phyloP scores from a whole-genome alignment of 106 monocot species.

The Platanthera zijinensis region DNA sequence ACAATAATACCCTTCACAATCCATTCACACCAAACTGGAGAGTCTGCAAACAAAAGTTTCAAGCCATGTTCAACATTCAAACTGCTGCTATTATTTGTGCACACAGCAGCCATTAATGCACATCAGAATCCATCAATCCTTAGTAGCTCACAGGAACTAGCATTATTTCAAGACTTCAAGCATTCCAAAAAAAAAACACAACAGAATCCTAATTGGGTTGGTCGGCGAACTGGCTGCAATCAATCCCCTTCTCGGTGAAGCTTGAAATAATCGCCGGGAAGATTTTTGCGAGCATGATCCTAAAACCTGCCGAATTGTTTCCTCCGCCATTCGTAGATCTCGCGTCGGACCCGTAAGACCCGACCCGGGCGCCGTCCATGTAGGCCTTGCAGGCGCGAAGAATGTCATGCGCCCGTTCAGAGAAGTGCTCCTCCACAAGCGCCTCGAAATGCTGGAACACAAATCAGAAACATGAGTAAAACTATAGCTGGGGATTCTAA shows the following conservation, averaged over 20 bases:
- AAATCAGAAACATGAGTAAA: conserved; percentile 1
- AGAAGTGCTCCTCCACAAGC: conserved; percentile 6
- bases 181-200: not conserved
- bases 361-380: conserved; percentile 3
- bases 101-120: not conserved
- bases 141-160: not conserved
- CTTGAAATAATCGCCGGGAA: conserved; percentile 3
- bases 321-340: not conserved
- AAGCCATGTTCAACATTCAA: not conserved
- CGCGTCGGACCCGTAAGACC: not conserved
- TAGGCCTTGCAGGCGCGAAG: conserved; percentile 7
- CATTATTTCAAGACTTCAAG: not conserved
- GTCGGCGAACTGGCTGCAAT: conserved; percentile 9
- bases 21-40: no score
- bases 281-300: conserved; percentile 10
- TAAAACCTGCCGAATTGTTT: conserved; percentile 7
- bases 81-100: conserved; percentile 4
- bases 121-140: not conserved
- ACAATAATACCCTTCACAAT: no score
- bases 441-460: conserved; percentile 8
- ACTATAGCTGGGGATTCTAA: not conserved
- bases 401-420: not conserved
- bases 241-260: not conserved
- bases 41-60: no score
- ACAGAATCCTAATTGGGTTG: not conserved